Evolutionary conservation across 257 asterid species (phyloP).

Genomic region (Sherardia arvensis): DNA sequence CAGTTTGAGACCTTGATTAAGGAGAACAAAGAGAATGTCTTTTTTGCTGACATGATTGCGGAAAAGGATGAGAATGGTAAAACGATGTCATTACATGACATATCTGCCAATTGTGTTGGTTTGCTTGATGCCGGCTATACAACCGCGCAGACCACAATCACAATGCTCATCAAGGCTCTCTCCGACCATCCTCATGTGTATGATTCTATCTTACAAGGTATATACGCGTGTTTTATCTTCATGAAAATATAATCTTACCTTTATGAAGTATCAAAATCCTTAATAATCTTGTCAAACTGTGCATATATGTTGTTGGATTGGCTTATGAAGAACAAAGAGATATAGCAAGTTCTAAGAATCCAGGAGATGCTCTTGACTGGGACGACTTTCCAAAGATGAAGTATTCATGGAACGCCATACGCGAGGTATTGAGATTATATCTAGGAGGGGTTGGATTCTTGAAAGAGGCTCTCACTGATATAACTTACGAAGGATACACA

Average conservation of each 20-base stretch:
- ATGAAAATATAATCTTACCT: too few relatives aligned
- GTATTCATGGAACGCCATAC: neutral
- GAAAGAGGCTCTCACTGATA: neutral
- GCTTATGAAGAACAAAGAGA: neutral
- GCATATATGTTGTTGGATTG: too few relatives aligned
- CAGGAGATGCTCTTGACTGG: neutral
- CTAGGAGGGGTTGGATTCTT: neutral
- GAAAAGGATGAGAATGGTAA: constrained; percentile 9
- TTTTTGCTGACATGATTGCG: constrained; percentile 8
- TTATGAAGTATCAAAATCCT: too few relatives aligned
- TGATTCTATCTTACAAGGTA: neutral
- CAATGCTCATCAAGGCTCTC: constrained; percentile 11
- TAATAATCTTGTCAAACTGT: too few relatives aligned
- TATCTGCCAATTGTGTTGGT: constrained; percentile 8
- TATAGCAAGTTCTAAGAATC: neutral
- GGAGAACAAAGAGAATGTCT: neutral
- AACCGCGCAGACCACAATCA: constrained; percentile 4
- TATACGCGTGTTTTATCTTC: too few relatives aligned
- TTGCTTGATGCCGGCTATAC: constrained; percentile 11
- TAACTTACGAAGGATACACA: neutral
- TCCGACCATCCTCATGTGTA: constrained; percentile 14
- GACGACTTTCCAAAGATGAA: neutral
- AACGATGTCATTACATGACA: constrained; percentile 3
- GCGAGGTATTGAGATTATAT: neutral
- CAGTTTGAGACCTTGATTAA: constrained; percentile 8